Conservation (phyloP, 2,329 filamentous ascomycete species). For the Fusarium transvaalense region DNA sequence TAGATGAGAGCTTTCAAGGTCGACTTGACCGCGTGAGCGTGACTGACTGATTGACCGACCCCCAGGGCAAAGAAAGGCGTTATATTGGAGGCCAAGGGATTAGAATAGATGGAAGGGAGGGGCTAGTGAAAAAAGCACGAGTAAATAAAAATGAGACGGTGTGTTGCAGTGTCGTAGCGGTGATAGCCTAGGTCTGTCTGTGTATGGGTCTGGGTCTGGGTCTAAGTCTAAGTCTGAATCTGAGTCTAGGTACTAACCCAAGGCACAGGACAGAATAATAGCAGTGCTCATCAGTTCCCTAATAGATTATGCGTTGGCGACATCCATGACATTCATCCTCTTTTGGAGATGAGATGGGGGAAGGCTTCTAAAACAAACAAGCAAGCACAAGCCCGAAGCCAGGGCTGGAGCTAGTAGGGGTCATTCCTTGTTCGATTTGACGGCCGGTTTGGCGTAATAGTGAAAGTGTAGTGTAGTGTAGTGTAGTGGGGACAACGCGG, state of each 20-base stretch:
- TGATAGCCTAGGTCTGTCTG: conserved; percentile 28
- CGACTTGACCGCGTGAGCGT: conserved; percentile 12
- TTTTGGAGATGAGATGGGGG: conserved; percentile 1
- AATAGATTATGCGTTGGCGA: conserved; percentile 46
- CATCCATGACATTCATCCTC: conserved; percentile 28
- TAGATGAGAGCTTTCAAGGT: conserved; percentile 23
- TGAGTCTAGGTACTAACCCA: background rate
- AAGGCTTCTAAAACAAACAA: conserved; percentile 22
- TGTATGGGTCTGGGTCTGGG: background rate
- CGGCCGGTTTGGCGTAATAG: conserved; percentile 28
- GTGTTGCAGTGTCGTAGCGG: conserved; percentile 42
- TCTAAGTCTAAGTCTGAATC: background rate
- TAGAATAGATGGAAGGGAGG: conserved; percentile 23
- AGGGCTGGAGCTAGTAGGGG: conserved; percentile 29
- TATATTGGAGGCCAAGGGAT: conserved; percentile 32
- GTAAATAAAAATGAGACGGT: conserved; percentile 41
- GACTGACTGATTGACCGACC: conserved; percentile 11
- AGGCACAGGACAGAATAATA: conserved; percentile 42
- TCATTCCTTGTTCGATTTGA: conserved; percentile 38
- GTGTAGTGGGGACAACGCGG: conserved; percentile 41
- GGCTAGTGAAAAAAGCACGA: conserved; percentile 24
- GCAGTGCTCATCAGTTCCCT: conserved; percentile 39
- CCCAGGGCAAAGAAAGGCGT: conserved; percentile 10
- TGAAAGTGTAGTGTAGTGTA: background rate
- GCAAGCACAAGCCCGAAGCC: conserved; percentile 15